Conservation (phyloP, 352 stramenopile genomes). For the Globisporangium cederbergense region DNA sequence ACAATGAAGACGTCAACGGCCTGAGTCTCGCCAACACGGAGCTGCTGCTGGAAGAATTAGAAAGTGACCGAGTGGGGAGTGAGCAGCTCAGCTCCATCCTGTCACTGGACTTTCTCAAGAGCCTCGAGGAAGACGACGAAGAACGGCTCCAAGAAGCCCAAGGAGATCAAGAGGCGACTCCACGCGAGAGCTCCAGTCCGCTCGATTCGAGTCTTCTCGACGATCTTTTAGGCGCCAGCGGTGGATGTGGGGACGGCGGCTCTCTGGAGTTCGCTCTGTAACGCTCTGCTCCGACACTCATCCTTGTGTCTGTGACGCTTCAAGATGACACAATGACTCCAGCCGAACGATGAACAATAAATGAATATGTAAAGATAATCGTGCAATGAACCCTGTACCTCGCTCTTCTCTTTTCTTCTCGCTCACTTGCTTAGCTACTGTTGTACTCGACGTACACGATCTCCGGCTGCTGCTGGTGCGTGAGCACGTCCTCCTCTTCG, state of each 20-base stretch:
- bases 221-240: slow-evolving; percentile 4
- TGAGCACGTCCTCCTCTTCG: slow-evolving; percentile 40
- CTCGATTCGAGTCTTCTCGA: slow-evolving; percentile 2
- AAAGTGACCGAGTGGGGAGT: not conserved
- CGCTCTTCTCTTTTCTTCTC: not conserved
- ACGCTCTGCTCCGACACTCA: not conserved
- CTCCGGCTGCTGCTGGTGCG: slow-evolving; percentile 25
- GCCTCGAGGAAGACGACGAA: not conserved
- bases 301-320: not conserved
- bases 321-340: not conserved
- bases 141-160: no score
- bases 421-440: slow-evolving; percentile 15
- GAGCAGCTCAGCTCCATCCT: not conserved
- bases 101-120: slow-evolving; percentile 2
- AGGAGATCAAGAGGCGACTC: not conserved
- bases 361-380: slow-evolving; percentile 1
- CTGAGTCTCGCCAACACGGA: not conserved
- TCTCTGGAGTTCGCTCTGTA: not conserved
- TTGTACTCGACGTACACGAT: slow-evolving; percentile 29
- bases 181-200: not conserved
- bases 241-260: not conserved
- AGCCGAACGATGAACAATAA: not conserved
- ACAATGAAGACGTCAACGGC: not conserved
- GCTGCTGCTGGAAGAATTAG: not conserved
- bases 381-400: not conserved